Percentiles rank a stretch among this genome's conserved stretches.
Conservation (phyloP, 2,329 filamentous ascomycete genomes). For the Trichocomaceae sp. region DNA sequence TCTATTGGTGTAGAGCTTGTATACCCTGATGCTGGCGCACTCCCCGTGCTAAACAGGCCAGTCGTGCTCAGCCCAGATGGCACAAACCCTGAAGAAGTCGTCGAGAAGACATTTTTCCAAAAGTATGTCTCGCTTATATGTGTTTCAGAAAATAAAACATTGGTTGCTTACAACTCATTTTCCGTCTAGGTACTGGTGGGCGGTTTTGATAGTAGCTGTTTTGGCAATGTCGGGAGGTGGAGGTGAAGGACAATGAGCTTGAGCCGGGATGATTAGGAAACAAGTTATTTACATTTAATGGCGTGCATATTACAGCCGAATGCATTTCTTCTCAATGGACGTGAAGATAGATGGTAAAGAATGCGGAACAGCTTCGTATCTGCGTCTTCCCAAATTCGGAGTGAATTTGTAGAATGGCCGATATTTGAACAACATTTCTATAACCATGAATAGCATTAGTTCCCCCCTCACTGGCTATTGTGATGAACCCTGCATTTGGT, state of each 20-base stretch:
- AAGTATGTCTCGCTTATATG: conserved; percentile 27
- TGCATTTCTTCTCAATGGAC: background rate
- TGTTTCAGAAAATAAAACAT: too few species aligned
- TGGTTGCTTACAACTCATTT: too few species aligned
- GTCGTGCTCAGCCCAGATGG: conserved; percentile 35
- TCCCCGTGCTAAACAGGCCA: conserved; percentile 36
- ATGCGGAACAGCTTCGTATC: background rate
- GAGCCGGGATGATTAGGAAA: background rate
- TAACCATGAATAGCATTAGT: background rate
- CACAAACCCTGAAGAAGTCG: conserved; percentile 30
- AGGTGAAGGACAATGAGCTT: conserved; percentile 24
- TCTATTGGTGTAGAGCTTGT: conserved; percentile 29
- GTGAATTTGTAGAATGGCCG: background rate
- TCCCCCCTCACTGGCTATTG: background rate
- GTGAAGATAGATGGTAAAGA: background rate
- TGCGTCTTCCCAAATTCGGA: background rate
- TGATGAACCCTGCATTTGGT: background rate
- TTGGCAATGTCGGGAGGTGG: conserved; percentile 38
- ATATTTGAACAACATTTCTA: background rate
- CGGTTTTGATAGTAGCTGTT: conserved; percentile 36
- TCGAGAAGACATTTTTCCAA: conserved; percentile 41
- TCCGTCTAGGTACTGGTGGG: conserved; percentile 41
- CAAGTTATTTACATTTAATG: background rate
- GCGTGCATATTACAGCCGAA: background rate
- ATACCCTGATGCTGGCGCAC: conserved; percentile 24